Base-by-base conservation (phyloP, 2,329 filamentous ascomycete genomes). In the Xenosphaeropsis pyriputrescens region DNA sequence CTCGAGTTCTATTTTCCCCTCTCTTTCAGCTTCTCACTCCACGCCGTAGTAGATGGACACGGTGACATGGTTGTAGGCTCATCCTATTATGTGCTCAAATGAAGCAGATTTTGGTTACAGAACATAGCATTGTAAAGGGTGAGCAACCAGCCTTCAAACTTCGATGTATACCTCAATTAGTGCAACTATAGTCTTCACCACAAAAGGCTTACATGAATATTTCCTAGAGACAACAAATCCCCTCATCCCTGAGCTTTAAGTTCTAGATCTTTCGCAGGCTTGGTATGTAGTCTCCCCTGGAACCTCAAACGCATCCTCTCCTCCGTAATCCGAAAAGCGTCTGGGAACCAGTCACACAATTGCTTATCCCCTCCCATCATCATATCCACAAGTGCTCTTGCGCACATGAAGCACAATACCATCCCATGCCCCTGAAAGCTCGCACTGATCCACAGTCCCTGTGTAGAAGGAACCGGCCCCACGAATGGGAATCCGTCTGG, bases 351-450 rank as follows among this genome's bases (percentile, higher is more conserved):
- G 8, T 47, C 43, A 6, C 41, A 45, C 6, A 64, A 51, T 11
- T n/a, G 14, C 14, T 15, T 18, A 14, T 32, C 16, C 26, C 18
- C 34, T 16, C 54, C 51, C 1, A 46, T 51, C 43, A 76, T 63
- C 68, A 78, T 74, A 19, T 58, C 55, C 2, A 64, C 68, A 41
- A 80, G 46, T 0, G 67, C 75, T 45, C 67, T 64, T 0, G 73
- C 73, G 18, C 66, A 69, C 50, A 73, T 68, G 58, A 73, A 69
- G 39, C 72, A 72, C 22, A 73, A 53, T 2, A 75, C 75, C 76
- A 79, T 80, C 0, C 40, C 40, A 30, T 41, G 40, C 6, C 40
- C 40, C 14, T 41, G 17, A 18, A 41, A 39, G 32, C 37, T 32
- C 7, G 34, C 40, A 30, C 29, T 44, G 46, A 44, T 37, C 46